Conservation (phyloP, 805 yeast genomes). For the Starmerella apis region DNA sequence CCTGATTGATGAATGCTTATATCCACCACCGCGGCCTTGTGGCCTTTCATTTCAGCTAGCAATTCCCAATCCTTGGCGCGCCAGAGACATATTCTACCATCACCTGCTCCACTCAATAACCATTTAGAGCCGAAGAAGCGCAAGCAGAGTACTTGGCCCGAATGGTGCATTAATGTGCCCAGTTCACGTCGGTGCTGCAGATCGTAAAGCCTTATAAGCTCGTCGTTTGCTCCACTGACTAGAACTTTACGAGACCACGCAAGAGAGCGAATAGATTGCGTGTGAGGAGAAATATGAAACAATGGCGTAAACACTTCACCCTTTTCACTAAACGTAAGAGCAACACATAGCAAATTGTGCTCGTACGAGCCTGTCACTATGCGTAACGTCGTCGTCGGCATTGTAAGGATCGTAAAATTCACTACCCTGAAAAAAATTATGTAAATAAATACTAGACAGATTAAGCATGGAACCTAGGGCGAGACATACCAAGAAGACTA, state of each 20-base stretch:
- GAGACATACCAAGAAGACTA: no score
- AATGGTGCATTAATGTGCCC: conserved; percentile 80
- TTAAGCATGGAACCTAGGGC: no score
- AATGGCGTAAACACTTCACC: conserved; percentile 67
- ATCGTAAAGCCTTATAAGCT: conserved; percentile 88
- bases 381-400: conserved; percentile 38
- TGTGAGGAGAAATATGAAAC: conserved; percentile 92
- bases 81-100: conserved; percentile 85
- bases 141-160: conserved; percentile 74
- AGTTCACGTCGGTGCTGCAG: conserved; percentile 86
- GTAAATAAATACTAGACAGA: conserved; percentile 3
- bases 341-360: conserved; percentile 77
- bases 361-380: conserved; percentile 92
- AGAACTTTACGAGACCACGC: conserved; percentile 75
- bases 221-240: conserved; percentile 92
- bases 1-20: conserved; percentile 84
- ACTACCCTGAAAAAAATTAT: conserved; percentile 4
- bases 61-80: conserved; percentile 95
- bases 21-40: conserved; percentile 71
- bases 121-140: conserved; percentile 56
- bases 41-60: conserved; percentile 81
- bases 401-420: conserved; percentile 2
- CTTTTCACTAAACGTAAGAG: conserved; percentile 46
- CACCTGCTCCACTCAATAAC: conserved; percentile 84
- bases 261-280: conserved; percentile 74